Evolutionary conservation across 306 rosid genomes (phyloP), one percentile per base, ranked within the genome.

Genomic region (Citrullus colocynthis): DNA sequence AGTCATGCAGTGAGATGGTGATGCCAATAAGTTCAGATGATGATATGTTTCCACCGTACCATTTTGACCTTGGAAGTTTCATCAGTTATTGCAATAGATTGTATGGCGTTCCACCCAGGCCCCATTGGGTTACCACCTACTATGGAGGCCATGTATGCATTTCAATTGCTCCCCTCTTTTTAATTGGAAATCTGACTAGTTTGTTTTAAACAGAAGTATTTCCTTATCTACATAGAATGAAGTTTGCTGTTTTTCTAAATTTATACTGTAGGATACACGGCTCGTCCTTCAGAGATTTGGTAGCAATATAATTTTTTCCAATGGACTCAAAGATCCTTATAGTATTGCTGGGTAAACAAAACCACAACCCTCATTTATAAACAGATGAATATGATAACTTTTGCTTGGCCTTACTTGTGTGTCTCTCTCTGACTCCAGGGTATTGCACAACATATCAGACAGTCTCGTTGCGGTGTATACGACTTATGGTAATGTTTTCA

Each of bases 61-160:
- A 85, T 34, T 91, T 67, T 10, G 2, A n/a, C 51, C 64, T 81
- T 2, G 30, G 41, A 45, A 45, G 12, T 13, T 87, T 16, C 77
- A 77, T 24, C 12, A 12, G 74, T 13, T 10, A 0, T 0, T 91
- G 95, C 88, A 64, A 78, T 30, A 10, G 11, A 1, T 0, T 0
- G n/a, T 90, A 51, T 63, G 91, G 91, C 3, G 90, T 91, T 59
- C 78, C 82, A 16, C 89, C 97, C 80, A 87, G 91, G 0, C 90
- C 91, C 13, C 84, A 90, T 48, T 91, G 90, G 95, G 78, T 82
- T 74, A 85, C 89, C 41, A 83, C 85, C 56, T 88, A 89, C 58
- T 91, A 84, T 71, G 95, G 97, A 58, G 95, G 93, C 75, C 85
- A 90, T 66, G 97, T 90, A 82, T 54, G 95, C 60, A n/a, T 8